Evolutionary conservation across 495 filamentous ascomycete species (phyloP), one percentile per base, ranked within the genome.

Genomic region (Penicillium cosmopolitanum): DNA sequence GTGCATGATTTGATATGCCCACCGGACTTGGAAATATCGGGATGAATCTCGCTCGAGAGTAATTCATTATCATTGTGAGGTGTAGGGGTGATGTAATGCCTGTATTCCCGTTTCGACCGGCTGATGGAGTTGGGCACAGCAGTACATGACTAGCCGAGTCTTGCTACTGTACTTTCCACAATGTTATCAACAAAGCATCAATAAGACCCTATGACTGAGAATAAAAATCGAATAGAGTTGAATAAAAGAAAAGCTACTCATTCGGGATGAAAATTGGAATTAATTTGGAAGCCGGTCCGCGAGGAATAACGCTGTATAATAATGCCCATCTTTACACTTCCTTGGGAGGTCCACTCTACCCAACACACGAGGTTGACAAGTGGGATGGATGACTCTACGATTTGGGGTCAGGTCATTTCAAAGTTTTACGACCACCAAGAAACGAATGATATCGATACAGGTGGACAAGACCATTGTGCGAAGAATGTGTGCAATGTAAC

Each of bases 401-500:
- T 48, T 11, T 10, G 23, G 46, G 21, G 31, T 48, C 46, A 25
- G 46, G 15, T 18, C 46, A 25, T 25, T 48, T 48, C 46, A 48
- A 48, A 6, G 46, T 48, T 48, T 48, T 23, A 48, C 46, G 21
- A n/a, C 46, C 21, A 15, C 46, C 1, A 8, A 28, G 46, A 48
- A 48, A 48, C 46, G 21, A 48, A 48, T 48, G 46, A 43, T 38
- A 33, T 51, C 47, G 33, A 57, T 23, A 33, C 46, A 35, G 47
- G 51, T 56, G 33, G 54, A 50, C 31, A 59, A 54, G 42, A 11
- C 13, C 15, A 50, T 16, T 46, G 44, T 42, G 57, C 52, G 21
- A 61, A 52, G 53, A 61, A 61, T 61, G 58, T 47, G 56, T 52
- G 53, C 36, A 28, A 52, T 51, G 58, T 52, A 56, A 46, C 53